Percentiles rank a stretch among this genome's conserved stretches.
phyloP scores from a whole-genome alignment of 2,329 filamentous ascomycete species.

The Xylaria sp. region DNA sequence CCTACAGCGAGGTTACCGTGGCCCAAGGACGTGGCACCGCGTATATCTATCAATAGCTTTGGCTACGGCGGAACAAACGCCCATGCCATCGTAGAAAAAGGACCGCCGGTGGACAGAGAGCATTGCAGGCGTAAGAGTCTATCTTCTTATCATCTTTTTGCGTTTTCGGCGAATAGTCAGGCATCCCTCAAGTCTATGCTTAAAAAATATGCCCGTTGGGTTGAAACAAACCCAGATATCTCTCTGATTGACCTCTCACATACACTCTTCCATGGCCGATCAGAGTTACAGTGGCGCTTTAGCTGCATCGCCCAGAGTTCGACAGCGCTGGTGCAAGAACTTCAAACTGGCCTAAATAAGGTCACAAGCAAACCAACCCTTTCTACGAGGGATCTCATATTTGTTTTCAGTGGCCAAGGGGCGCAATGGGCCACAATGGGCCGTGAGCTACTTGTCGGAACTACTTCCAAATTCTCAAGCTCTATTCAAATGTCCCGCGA shows the following conservation, averaged over 20 bases:
- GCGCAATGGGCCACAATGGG: slow-evolving; percentile 42
- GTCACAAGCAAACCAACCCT: neutral
- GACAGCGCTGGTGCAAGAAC: slow-evolving; percentile 5
- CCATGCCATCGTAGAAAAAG: slow-evolving; percentile 15
- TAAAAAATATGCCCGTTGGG: slow-evolving; percentile 16
- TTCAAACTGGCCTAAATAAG: neutral
- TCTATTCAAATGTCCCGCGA: too few species aligned
- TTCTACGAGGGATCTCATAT: slow-evolving; percentile 16
- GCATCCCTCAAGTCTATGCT: slow-evolving; percentile 24
- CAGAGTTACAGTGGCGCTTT: slow-evolving; percentile 30
- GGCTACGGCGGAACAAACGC: slow-evolving; percentile 38
- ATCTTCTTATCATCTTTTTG: slow-evolving; percentile 9
- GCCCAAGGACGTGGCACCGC: slow-evolving; percentile 4
- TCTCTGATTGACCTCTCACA: slow-evolving; percentile 32
- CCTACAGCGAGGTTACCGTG: slow-evolving; percentile 9
- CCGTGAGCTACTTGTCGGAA: slow-evolving; percentile 23
- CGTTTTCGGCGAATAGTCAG: slow-evolving; percentile 30
- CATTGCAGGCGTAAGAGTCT: too few species aligned
- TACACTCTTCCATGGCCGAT: slow-evolving; percentile 37
- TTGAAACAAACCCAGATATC: neutral
- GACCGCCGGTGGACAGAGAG: too few species aligned
- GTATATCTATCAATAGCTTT: slow-evolving; percentile 35
- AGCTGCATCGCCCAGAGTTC: slow-evolving; percentile 25
- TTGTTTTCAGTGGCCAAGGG: slow-evolving; percentile 35
- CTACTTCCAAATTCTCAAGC: neutral